Evolutionary conservation across 1,139 yeast species (phyloP), one percentile per base, ranked within the genome.

Genomic region (Protomyces inouyei): DNA sequence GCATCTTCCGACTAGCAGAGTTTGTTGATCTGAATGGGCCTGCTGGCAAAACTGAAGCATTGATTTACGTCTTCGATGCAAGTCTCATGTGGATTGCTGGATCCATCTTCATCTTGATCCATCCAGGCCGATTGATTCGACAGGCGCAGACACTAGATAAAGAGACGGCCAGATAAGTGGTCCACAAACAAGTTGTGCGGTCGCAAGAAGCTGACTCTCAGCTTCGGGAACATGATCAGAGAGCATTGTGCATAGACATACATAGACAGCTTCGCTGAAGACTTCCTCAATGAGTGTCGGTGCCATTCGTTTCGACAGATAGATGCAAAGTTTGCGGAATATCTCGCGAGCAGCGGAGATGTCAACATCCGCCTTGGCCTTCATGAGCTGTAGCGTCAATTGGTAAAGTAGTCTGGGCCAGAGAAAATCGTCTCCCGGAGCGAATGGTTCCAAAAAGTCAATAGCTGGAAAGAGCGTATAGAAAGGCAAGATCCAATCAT

Each of bases 281-380:
- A 43, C 48, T 43, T 43, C 48, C n/a, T 43, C 48, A 43, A 43
- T 18, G 23, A 43, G 48, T 4, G 48, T 43, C 48, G 23, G 48
- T 9, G 48, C 48, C 48, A 28, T 43, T 43, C n/a, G 48, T 43
- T 43, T 43, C 48, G 48, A 43, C 23, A 43, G 12, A 43, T 43
- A 43, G 48, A 43, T 43, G 23, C 48, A 43, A 16, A 43, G 23
- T 43, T 43, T 43, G 48, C 48, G 48, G 48, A 43, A 43, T 18
- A 43, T 43, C 48, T 43, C 48, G 48, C 48, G 48, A 43, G 48
- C 48, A 43, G 48, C 48, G n/a, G 48, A 43, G 48, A 43, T 14
- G 48, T 43, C 48, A 16, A 9, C 23, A 18, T 43, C 23, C 3
- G 48, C 48, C 48, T 43, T 43, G 48, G 48, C 23, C 48, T 43